Conservation (phyloP, 345 rosid genomes). For the Salix dunnii region DNA sequence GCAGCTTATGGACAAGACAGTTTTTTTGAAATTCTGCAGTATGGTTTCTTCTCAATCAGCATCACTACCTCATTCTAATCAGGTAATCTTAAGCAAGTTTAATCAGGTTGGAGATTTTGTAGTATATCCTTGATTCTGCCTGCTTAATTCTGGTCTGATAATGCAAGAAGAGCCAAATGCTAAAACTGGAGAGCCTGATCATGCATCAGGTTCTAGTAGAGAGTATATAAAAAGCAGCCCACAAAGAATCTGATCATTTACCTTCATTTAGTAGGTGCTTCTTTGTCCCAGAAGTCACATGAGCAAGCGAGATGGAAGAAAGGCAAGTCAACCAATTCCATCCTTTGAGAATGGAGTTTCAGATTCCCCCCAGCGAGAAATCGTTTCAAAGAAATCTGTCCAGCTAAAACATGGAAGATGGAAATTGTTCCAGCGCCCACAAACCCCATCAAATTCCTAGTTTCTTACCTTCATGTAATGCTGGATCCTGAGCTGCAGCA, state of each 20-base stretch:
- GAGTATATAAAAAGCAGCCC: not conserved
- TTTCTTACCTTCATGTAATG: not conserved
- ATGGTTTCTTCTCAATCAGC: constrained; percentile 25
- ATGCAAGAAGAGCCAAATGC: not conserved
- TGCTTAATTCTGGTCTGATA: not conserved
- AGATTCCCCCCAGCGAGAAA: not conserved
- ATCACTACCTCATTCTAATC: constrained; percentile 28
- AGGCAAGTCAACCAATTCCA: not conserved
- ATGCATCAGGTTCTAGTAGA: not conserved
- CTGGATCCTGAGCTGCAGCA: not conserved
- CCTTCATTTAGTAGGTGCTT: not conserved
- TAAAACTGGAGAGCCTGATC: not conserved
- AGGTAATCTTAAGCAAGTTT: constrained; percentile 32
- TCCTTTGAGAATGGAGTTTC: not conserved
- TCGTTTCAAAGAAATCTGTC: not conserved
- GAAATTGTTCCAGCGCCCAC: not conserved
- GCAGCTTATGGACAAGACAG: constrained; percentile 20
- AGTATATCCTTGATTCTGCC: too few species aligned
- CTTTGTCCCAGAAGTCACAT: not conserved
- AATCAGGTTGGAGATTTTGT: not conserved
- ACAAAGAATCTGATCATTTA: not conserved
- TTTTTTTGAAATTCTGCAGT: constrained; percentile 16
- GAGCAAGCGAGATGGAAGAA: not conserved
- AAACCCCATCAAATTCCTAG: not conserved
- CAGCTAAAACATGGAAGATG: not conserved